These are phyloP conservation scores for Coprinopsis sp. DNA, from an alignment of 768 basidiomycete genomes.

Conservation along the genomic window DNA sequence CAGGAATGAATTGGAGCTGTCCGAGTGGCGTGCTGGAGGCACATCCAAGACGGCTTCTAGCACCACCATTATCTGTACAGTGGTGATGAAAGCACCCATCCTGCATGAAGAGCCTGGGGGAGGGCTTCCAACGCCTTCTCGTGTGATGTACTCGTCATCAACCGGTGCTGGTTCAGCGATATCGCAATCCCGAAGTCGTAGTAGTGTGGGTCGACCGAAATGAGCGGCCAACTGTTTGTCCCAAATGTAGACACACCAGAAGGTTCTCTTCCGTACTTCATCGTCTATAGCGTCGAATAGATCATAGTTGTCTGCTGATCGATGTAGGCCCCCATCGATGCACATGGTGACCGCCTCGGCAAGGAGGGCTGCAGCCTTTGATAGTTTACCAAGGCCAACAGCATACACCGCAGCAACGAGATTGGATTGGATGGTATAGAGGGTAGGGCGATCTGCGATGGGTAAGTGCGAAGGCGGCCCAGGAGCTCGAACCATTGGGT, in stretches of 20 bases:
- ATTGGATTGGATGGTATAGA: constrained; percentile 89
- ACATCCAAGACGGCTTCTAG: constrained; percentile 86
- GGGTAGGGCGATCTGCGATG: constrained; percentile 80
- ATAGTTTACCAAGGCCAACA: constrained; percentile 84
- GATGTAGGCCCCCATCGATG: constrained; percentile 85
- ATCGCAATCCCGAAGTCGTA: constrained; percentile 86
- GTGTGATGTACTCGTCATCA: constrained; percentile 87
- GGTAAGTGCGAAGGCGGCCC: constrained; percentile 82
- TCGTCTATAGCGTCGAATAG: constrained; percentile 88
- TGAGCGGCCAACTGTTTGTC: constrained; percentile 89
- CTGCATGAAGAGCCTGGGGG: constrained; percentile 70
- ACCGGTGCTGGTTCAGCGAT: constrained; percentile 81
- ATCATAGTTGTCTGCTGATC: constrained; percentile 80
- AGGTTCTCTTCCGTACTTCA: constrained; percentile 89
- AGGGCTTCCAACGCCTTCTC: constrained; percentile 61
- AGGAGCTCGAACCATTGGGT: constrained; percentile 91
- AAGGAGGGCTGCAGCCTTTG: constrained; percentile 79
- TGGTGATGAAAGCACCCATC: constrained; percentile 75
- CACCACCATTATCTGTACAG: constrained; percentile 78
- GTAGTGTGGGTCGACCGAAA: constrained; percentile 85
- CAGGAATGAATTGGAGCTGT: constrained; percentile 75
- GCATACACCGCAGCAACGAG: constrained; percentile 92
- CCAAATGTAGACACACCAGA: constrained; percentile 97
- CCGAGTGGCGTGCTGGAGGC: constrained; percentile 57
- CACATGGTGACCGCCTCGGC: constrained; percentile 86